phyloP scores from a whole-genome alignment of 2,329 filamentous ascomycete genomes.

The Sclerotinia sclerotiorum region DNA sequence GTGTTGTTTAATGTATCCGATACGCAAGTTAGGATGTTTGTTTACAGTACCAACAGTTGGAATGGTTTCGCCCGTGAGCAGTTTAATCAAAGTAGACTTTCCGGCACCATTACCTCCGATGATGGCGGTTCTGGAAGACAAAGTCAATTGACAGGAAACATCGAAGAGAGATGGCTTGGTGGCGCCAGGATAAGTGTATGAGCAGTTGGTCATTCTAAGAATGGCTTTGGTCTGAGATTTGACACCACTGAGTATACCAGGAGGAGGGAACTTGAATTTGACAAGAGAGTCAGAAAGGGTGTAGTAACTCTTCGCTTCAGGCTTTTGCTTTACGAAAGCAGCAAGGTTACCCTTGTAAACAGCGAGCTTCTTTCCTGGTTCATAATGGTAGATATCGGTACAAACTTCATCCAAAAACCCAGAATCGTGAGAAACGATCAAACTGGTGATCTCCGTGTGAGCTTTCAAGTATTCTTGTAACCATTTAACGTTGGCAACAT shows the following conservation, averaged over 20 bases:
- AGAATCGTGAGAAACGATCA: constrained; percentile 99
- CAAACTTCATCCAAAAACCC: constrained; percentile 96
- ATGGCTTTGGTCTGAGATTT: constrained; percentile 94
- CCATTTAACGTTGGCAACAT: constrained; percentile 96
- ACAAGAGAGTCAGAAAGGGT: constrained; percentile 84
- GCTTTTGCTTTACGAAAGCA: constrained; percentile 82
- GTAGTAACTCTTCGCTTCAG: constrained; percentile 97
- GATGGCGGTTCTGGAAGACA: constrained; percentile 92
- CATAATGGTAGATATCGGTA: constrained; percentile 99
- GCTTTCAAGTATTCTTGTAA: constrained; percentile 90
- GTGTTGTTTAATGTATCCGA: constrained; percentile 99
- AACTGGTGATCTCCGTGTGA: constrained; percentile 93
- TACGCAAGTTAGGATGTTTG: constrained; percentile 97
- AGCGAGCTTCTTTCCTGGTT: constrained; percentile 88
- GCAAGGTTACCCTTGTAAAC: constrained; percentile 81
- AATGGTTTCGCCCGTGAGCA: constrained; percentile 88
- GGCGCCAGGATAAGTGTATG: constrained; percentile 89
- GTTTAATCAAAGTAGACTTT: constrained; percentile 97
- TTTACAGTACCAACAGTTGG: constrained; percentile 84
- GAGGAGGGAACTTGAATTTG: constrained; percentile 97
- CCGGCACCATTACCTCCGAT: constrained; percentile 97
- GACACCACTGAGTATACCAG: constrained; percentile 90
- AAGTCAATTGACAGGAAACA: constrained; percentile 80
- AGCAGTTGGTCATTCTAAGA: constrained; percentile 88
- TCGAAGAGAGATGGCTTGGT: constrained; percentile 84